Conservation (phyloP, 129 eudicot genomes). For the Erigeron canadensis region DNA sequence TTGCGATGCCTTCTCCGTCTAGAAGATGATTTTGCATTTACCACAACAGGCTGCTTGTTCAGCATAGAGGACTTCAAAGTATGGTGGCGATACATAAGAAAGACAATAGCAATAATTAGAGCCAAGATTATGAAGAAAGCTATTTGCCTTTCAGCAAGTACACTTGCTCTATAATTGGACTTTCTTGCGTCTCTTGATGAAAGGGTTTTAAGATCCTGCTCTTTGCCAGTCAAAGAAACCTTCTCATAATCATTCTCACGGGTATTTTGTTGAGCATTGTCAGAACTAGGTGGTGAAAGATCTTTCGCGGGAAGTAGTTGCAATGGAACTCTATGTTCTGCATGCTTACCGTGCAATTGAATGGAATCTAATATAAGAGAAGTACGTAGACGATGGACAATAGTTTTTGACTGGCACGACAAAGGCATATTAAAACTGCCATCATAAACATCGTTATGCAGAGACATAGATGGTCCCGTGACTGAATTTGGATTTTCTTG, state of each 20-base stretch:
- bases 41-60: conserved; percentile 21
- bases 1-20: conserved; percentile 64
- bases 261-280: conserved; percentile 30
- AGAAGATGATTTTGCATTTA: conserved; percentile 36
- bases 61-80: conserved; percentile 27
- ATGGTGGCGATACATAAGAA: conserved; percentile 31
- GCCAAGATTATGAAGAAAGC: conserved; percentile 28
- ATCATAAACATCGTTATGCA: conserved; percentile 28
- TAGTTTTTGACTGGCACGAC: conserved; percentile 65
- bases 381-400: conserved; percentile 55
- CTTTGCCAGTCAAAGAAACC: conserved; percentile 32
- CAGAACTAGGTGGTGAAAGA: conserved; percentile 36
- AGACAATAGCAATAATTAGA: conserved; percentile 33
- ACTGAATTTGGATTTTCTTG: conserved; percentile 53
- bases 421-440: conserved; percentile 60
- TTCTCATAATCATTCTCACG: conserved; percentile 29
- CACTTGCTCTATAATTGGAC: conserved; percentile 11
- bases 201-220: conserved; percentile 16
- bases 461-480: conserved; percentile 25
- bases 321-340: conserved; percentile 40
- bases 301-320: conserved; percentile 36
- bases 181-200: conserved; percentile 31
- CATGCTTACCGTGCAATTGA: conserved; percentile 30
- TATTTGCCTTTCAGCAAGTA: conserved; percentile 26
- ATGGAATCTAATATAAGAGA: conserved; percentile 38